phyloP scores from a whole-genome alignment of 345 rosid species.

The Acer campestre region DNA sequence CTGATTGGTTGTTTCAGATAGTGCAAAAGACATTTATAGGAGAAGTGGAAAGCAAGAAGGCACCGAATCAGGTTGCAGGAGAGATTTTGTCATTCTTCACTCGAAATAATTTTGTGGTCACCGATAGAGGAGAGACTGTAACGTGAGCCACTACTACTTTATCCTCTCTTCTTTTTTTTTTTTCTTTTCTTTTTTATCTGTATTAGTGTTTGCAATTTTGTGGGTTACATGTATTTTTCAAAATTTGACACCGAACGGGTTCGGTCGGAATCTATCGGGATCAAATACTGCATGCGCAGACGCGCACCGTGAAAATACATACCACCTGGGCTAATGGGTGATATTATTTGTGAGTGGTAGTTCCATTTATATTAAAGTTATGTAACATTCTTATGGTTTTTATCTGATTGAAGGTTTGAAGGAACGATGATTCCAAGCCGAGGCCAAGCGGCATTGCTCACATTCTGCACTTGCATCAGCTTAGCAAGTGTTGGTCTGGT shows the following conservation, averaged over 20 bases:
- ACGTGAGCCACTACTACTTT: constrained; percentile 53
- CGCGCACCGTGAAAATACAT: too few species aligned
- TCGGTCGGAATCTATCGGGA: too few species aligned
- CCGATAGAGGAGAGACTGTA: constrained; percentile 87
- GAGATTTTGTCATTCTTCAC: constrained; percentile 89
- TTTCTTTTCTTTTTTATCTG: neutral
- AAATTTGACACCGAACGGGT: too few species aligned
- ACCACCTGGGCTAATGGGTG: too few species aligned
- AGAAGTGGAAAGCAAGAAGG: constrained; percentile 60
- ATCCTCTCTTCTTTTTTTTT: neutral
- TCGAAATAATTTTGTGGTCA: constrained; percentile 74
- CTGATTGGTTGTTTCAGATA: constrained; percentile 46
- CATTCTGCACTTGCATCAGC: constrained; percentile 96
- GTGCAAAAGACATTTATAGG: constrained; percentile 72
- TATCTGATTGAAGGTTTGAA: constrained; percentile 55
- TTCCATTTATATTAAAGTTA: too few species aligned
- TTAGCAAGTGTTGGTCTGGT: constrained; percentile 93
- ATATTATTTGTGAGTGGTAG: too few species aligned
- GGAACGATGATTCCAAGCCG: constrained; percentile 88
- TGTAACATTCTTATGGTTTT: neutral
- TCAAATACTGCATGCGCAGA: too few species aligned
- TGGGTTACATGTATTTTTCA: neutral
- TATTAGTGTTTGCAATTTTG: neutral
- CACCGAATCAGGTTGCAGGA: constrained; percentile 77
- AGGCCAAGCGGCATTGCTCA: constrained; percentile 91